These are phyloP conservation scores for Trichoderma citrinoviride DNA, from an alignment of 2,329 filamentous ascomycete species.

Conservation along the genomic window DNA sequence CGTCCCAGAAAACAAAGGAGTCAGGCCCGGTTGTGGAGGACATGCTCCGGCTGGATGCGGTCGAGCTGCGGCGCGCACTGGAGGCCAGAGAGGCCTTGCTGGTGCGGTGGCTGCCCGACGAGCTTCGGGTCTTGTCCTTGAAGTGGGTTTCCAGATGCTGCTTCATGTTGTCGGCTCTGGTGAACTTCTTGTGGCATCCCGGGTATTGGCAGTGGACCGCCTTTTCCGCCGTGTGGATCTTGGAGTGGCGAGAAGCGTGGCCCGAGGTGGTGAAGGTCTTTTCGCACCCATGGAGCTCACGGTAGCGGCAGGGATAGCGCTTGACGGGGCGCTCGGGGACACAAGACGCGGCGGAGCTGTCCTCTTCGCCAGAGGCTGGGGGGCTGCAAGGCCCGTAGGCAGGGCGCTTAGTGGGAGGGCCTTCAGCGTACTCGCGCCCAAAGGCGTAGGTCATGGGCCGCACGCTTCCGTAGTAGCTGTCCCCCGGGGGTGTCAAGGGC, in stretches of 20 bases:
- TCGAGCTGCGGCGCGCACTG: constrained; percentile 36
- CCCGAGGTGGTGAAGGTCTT: constrained; percentile 83
- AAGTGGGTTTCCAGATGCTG: constrained; percentile 77
- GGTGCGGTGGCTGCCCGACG: constrained; percentile 35
- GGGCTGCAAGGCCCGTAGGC: constrained; percentile 45
- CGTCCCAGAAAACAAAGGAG: constrained; percentile 39
- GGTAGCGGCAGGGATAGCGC: constrained; percentile 72
- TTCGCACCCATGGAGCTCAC: constrained; percentile 67
- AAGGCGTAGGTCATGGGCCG: constrained; percentile 42
- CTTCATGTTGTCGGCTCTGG: constrained; percentile 83
- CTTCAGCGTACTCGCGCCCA: constrained; percentile 36
- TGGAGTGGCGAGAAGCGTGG: constrained; percentile 80
- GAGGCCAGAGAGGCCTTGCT: constrained; percentile 35
- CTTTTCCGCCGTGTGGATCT: constrained; percentile 81
- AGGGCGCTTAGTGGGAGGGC: constrained; percentile 40
- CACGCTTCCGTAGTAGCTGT: constrained; percentile 38
- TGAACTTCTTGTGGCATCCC: constrained; percentile 77
- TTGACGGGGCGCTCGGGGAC: constrained; percentile 53
- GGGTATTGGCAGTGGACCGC: constrained; percentile 65
- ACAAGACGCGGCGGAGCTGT: constrained; percentile 41
- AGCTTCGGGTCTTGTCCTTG: constrained; percentile 56
- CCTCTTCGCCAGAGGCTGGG: constrained; percentile 52
- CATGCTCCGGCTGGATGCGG: constrained; percentile 34
- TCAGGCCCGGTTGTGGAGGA: constrained; percentile 30
- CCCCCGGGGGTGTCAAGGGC: constrained; percentile 53